Evolutionary conservation across 2,329 filamentous ascomycete genomes (phyloP), one percentile per base, ranked within the genome.

Genomic region (Intubia oerlemansii): DNA sequence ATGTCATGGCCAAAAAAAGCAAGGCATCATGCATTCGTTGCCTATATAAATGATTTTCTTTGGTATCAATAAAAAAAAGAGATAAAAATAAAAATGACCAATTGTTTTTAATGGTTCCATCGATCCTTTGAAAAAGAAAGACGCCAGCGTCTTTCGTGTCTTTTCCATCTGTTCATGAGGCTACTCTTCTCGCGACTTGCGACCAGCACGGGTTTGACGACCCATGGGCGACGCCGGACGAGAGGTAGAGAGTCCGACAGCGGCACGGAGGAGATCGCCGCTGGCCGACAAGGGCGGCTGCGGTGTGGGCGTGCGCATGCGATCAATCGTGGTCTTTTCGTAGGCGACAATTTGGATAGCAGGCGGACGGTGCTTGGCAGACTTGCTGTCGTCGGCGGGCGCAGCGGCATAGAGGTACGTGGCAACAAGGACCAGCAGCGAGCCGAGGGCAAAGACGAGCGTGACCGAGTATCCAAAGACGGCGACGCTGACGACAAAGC

Each of bases 331-430:
- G 3, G 68, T 66, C 51, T 91, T 88, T 46, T 92, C 81, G 43
- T 76, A 82, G 37, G 57, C 67, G 26, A 72, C 73, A 35, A 84
- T 71, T 37, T 54, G 64, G 41, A 80, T 68, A 0, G 74, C 66
- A 1, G 66, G 56, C 14, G 78, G 68, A 11, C 70, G 65, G 30
- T 59, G 53, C 31, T 64, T 58, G n/a, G n/a, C n/a, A n/a, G n/a
- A n/a, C 35, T 56, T 58, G 13, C 61, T 54, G 36, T 81, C 66
- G 1, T 69, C 62, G 5, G 64, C 62, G n/a, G n/a, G n/a, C n/a
- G n/a, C n/a, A n/a, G n/a, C n/a, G 35, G 68, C 81, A 55, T 92
- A 93, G 11, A 93, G 59, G 46, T 82, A 93, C 3, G 81, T 90
- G 3, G 84, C 75, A 24, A 67, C 60, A 1, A 93, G 54, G 7